Base-by-base conservation (phyloP, 2,329 filamentous ascomycete species). In the Periconia macrospinosa region DNA sequence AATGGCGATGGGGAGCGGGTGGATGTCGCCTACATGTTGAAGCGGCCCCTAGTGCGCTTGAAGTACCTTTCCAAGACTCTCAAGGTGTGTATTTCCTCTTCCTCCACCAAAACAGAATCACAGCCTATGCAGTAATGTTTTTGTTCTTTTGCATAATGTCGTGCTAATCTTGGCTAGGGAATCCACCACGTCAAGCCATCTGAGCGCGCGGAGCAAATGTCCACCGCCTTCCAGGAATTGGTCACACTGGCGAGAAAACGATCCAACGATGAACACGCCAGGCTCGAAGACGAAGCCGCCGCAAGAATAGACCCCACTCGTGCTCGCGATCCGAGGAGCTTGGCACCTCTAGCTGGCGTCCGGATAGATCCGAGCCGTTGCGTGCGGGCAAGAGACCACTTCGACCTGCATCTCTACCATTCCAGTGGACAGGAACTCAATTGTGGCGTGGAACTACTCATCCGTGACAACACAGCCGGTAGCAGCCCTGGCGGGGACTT, bases 11-110 rank as follows among this genome's bases (percentile, higher is more conserved):
- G 93, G 13, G 91, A 97, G 71, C 86, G 91, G 48, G 92, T 97
- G 9, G 94, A 97, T 70, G 94, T 99, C 45, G 92, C 92, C 8
- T 95, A 94, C 73, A 81, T 99, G 44, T 80, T 99, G 49, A 97
- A 96, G 75, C 82, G 93, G 50, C 94, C 94, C 1, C 76, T 99
- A 41, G 86, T 96, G 19, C 85, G 94, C 45, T 79, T 97, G 56
- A 97, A 96, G 72, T 90, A 92, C 73, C 84, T 99, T 56, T 81
- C 87, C 42, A 96, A 92, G 72, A 88, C 91, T 37, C 85, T 96
- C 65, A 91, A 89, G 78, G 88, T 86, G 75, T 47, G 62, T 55
- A 17, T 35, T 37, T 37, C 33, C 11, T 37, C 30, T 33, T 8
- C 8, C 30, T 13, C 7, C 7, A 7, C 8, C 7, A 8, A 7